Percentiles rank a stretch among this genome's conserved stretches.
These are phyloP conservation scores for Gentiana straminea DNA, from an alignment of 257 asterid species.

Conservation along the genomic window DNA sequence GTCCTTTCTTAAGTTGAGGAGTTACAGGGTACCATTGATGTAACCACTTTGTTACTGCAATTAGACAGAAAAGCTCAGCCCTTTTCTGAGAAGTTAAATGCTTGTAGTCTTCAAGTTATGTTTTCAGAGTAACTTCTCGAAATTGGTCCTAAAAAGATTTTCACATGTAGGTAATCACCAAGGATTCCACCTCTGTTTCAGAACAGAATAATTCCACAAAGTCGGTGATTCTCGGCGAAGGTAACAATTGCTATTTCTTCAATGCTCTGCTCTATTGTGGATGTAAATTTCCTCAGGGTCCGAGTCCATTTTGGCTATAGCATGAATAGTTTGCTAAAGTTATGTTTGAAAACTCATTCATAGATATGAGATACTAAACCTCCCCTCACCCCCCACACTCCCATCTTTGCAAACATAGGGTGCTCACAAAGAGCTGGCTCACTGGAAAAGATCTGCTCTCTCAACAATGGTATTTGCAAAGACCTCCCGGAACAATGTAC, in stretches of 20 bases:
- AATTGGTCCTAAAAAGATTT: constrained; percentile 11
- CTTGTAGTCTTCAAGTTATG: not conserved
- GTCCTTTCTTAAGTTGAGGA: too few species aligned
- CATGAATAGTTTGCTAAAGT: too few species aligned
- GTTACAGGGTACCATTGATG: too few species aligned
- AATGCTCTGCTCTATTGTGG: not conserved
- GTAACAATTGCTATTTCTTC: constrained; percentile 17
- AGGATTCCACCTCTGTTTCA: constrained; percentile 27
- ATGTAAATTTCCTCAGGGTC: not conserved
- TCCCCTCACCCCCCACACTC: not conserved
- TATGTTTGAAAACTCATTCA: too few species aligned
- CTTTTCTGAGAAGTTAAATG: too few species aligned
- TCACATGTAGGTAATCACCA: constrained; percentile 51
- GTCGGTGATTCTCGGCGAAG: constrained; percentile 34
- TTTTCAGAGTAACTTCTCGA: not conserved
- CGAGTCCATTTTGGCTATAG: too few species aligned
- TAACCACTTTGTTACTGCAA: too few species aligned
- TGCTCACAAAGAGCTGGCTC: constrained; percentile 21
- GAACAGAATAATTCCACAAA: constrained; percentile 14
- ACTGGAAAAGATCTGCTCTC: constrained; percentile 10
- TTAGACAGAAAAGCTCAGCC: too few species aligned
- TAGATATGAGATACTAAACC: too few species aligned
- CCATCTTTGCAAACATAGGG: constrained; percentile 8
- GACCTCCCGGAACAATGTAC: constrained; percentile 3
- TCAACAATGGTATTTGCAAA: too few species aligned